These are phyloP conservation scores for Nidularia pulvinata DNA, from an alignment of 768 basidiomycete species.

Conservation along the genomic window DNA sequence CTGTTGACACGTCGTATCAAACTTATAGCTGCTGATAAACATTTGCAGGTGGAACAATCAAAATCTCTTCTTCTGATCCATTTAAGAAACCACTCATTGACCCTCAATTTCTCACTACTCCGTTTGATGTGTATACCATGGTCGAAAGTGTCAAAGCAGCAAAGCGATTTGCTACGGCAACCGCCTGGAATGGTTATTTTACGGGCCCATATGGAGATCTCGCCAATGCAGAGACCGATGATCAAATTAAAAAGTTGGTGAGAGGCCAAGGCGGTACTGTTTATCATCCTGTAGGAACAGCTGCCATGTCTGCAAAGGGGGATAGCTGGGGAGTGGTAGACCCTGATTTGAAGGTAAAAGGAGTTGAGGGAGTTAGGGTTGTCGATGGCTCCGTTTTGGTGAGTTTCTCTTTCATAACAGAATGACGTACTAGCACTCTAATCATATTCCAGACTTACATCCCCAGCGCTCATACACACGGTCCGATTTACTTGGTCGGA, in stretches of 20 bases:
- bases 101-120: background rate
- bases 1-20: background rate
- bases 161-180: slow-evolving; percentile 7
- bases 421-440: background rate
- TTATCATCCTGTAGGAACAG: slow-evolving; percentile 22
- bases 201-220: too few species aligned
- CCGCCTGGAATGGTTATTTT: slow-evolving; percentile 11
- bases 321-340: slow-evolving; percentile 6
- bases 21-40: background rate
- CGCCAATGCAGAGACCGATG: too few species aligned
- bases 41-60: background rate
- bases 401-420: background rate
- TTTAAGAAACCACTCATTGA: background rate
- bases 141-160: background rate
- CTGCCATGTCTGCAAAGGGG: slow-evolving; percentile 18
- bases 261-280: too few species aligned
- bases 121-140: background rate
- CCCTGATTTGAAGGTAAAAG: slow-evolving; percentile 1
- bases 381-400: slow-evolving; percentile 6
- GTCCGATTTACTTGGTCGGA: background rate
- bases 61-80: background rate
- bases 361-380: background rate
- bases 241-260: too few species aligned
- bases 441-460: background rate
- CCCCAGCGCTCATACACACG: background rate